Conservation (phyloP, 1,284 basidiomycete species). For the Coniophora puteana region DNA sequence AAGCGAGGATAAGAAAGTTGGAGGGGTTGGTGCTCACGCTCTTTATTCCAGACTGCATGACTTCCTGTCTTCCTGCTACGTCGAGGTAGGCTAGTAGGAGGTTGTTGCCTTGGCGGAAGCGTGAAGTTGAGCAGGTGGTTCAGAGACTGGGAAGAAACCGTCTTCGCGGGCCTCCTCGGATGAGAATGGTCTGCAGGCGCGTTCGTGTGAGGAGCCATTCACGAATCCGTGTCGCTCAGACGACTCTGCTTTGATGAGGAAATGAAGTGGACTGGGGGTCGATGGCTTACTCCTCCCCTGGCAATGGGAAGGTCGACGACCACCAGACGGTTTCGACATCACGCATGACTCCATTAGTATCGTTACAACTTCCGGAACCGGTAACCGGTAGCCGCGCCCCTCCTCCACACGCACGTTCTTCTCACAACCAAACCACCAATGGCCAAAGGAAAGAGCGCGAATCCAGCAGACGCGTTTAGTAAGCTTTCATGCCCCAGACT, state of each 20-base stretch:
- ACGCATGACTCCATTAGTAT: conserved; percentile 18
- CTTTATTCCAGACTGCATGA: conserved; percentile 77
- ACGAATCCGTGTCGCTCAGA: no score
- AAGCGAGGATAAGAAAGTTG: conserved; percentile 8
- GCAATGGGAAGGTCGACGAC: conserved; percentile 25
- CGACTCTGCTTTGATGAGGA: conserved; percentile 16
- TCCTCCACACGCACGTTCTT: neutral
- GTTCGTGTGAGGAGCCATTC: no score
- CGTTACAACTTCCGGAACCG: neutral
- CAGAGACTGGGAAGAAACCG: conserved; percentile 58
- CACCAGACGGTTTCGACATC: conserved; percentile 1
- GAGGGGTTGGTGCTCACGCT: conserved; percentile 56
- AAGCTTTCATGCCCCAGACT: conserved; percentile 15
- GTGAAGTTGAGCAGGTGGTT: conserved; percentile 85
- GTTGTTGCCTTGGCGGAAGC: conserved; percentile 71
- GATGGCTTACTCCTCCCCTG: conserved; percentile 30
- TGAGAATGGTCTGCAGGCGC: conserved; percentile 31
- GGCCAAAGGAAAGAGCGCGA: conserved; percentile 79
- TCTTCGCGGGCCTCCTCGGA: conserved; percentile 61
- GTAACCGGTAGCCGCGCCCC: neutral
- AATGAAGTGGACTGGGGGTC: conserved; percentile 16
- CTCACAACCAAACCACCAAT: no score
- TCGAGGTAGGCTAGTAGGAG: conserved; percentile 57
- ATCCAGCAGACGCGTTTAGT: conserved; percentile 87
- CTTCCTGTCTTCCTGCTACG: conserved; percentile 66